Conservation (phyloP, 2,329 filamentous ascomycete genomes). For the Aspergillus pseudotamarii region DNA sequence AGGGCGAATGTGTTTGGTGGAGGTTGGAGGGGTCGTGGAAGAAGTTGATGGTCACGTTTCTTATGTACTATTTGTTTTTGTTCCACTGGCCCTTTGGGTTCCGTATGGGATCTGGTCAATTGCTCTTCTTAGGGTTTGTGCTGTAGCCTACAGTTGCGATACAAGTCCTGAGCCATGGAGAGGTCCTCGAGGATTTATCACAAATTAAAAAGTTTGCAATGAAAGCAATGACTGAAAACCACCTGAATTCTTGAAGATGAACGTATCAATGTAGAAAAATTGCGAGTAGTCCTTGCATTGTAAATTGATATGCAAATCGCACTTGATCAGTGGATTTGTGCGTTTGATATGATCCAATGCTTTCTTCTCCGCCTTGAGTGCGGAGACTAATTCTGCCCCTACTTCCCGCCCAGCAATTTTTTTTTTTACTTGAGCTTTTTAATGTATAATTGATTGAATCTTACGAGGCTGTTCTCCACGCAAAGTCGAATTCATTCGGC, state of each 20-base stretch:
- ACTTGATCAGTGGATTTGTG: not conserved
- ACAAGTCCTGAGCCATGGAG: slow-evolving; percentile 35
- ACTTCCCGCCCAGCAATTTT: slow-evolving; percentile 29
- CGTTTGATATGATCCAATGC: slow-evolving; percentile 1
- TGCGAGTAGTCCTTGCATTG: not conserved
- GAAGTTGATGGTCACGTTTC: slow-evolving; percentile 2
- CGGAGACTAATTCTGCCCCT: slow-evolving; percentile 14
- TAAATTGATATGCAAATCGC: not conserved
- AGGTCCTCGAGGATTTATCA: slow-evolving; percentile 40
- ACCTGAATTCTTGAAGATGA: not conserved
- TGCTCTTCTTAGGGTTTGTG: slow-evolving; percentile 22
- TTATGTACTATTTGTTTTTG: slow-evolving; percentile 21
- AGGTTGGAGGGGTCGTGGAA: slow-evolving; percentile 35
- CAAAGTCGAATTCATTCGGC: not conserved
- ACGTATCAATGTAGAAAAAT: not conserved
- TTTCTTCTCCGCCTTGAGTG: slow-evolving; percentile 25
- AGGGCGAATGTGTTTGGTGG: slow-evolving; percentile 39
- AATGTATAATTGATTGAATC: not conserved
- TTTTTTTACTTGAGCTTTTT: slow-evolving; percentile 26
- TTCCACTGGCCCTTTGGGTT: slow-evolving; percentile 22
- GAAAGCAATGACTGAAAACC: slow-evolving; percentile 1
- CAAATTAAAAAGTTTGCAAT: slow-evolving; percentile 32
- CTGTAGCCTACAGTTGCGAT: slow-evolving; percentile 19
- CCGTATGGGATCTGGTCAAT: slow-evolving; percentile 42
- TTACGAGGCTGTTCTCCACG: not conserved